Percentiles rank a stretch among this genome's conserved stretches.
Conservation (phyloP, 768 basidiomycete genomes). For the Podaxis sp. region DNA sequence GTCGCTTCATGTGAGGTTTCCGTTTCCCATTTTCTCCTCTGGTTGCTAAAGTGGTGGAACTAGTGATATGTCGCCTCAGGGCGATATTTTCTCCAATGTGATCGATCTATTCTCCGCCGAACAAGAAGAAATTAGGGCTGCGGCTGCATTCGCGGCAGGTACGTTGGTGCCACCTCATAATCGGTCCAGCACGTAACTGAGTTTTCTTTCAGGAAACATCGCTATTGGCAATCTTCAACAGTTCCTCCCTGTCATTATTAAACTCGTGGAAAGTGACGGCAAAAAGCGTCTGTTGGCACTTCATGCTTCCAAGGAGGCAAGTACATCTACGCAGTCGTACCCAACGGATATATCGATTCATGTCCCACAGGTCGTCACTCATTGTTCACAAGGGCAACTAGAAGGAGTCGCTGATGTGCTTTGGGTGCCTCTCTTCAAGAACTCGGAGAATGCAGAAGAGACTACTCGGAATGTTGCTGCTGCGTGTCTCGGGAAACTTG, state of each 20-base stretch:
- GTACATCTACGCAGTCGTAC: conserved; percentile 13
- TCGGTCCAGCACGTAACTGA: not conserved
- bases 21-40: not conserved
- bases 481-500: conserved; percentile 94
- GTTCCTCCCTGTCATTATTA: conserved; percentile 85
- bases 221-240: conserved; percentile 89
- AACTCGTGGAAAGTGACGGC: conserved; percentile 69
- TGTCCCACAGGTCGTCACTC: conserved; percentile 79
- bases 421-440: conserved; percentile 91
- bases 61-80: conserved; percentile 86
- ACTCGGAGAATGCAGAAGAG: conserved; percentile 88
- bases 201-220: conserved; percentile 68
- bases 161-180: conserved; percentile 20
- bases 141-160: conserved; percentile 95
- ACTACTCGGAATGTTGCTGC: conserved; percentile 93
- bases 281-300: conserved; percentile 83
- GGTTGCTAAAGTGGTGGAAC: conserved; percentile 1
- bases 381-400: conserved; percentile 81
- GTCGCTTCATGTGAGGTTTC: conserved; percentile 73
- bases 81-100: conserved; percentile 73
- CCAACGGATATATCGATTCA: not conserved
- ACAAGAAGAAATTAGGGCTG: conserved; percentile 84
- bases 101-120: conserved; percentile 75
- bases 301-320: conserved; percentile 90
- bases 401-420: conserved; percentile 86